phyloP scores from a whole-genome alignment of 1,284 basidiomycete genomes.

The Ganoderma leucocontextum region DNA sequence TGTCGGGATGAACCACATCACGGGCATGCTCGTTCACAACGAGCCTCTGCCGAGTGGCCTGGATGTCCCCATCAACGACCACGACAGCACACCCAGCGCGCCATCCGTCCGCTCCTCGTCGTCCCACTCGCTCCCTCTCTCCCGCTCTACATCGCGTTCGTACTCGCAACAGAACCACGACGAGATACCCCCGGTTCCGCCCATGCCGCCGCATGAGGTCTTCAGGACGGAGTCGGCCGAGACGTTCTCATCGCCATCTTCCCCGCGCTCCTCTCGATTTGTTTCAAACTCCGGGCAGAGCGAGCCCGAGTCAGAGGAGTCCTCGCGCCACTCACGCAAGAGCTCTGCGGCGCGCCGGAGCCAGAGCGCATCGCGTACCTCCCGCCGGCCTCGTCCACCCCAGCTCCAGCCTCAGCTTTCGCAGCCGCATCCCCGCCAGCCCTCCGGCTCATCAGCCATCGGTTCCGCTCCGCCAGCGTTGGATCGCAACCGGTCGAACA shows the following conservation, averaged over 20 bases:
- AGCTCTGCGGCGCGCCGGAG: conserved; percentile 11
- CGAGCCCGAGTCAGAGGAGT: conserved; percentile 11
- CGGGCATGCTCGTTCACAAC: conserved; percentile 30
- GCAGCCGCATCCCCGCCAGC: background rate
- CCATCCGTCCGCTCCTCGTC: conserved; percentile 12
- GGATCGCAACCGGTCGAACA: conserved; percentile 17
- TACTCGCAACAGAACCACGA: background rate
- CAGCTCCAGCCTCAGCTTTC: conserved; percentile 17
- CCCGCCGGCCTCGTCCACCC: conserved; percentile 12
- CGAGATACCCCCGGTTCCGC: conserved; percentile 8
- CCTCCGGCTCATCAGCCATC: background rate
- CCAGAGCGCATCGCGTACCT: conserved; percentile 17
- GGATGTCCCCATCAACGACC: background rate
- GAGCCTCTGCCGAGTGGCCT: background rate
- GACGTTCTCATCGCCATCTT: conserved; percentile 19
- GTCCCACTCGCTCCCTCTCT: conserved; percentile 11
- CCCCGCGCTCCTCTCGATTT: conserved; percentile 10
- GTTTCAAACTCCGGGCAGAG: conserved; percentile 6
- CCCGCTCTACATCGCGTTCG: conserved; percentile 10
- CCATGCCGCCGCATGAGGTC: conserved; percentile 14
- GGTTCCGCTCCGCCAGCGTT: background rate
- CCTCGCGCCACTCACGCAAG: conserved; percentile 5
- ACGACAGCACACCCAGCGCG: conserved; percentile 6
- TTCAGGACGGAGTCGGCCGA: conserved; percentile 15
- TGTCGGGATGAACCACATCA: conserved; percentile 58